Evolutionary conservation across 2,329 filamentous ascomycete species (phyloP), one percentile per base, ranked within the genome.

Genomic region (Fusarium veterinarium): DNA sequence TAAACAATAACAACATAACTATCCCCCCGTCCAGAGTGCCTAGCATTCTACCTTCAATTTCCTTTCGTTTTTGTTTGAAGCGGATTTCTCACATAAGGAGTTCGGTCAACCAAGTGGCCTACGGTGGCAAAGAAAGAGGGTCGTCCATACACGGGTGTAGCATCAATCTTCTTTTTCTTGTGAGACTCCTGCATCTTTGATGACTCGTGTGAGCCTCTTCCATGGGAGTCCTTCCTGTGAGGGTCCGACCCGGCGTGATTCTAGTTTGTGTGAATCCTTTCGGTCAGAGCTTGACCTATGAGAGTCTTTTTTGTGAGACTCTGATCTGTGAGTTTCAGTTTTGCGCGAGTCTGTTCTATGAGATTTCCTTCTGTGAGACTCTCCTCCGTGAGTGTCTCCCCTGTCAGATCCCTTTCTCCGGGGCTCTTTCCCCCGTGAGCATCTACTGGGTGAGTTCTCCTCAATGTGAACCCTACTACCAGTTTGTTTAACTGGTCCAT

Each of bases 401-500:
- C 1, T 2, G 2, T 35, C 6, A 0, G n/a, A 51, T 8, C 3
- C 30, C 6, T 7, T 33, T 35, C n/a, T 33, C 1, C 16, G 0
- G 12, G n/a, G 1, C 3, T 35, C 46, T 4, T 8, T 19, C 11
- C 25, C n/a, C 33, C 46, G 17, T 14, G 19, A 9, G 9, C 13
- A 13, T 28, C 19, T 20, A 9, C 6, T 20, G 2, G 8, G 6
- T 4, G n/a, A 28, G 19, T 17, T 20, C 10, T 38, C n/a, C 3
- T 20, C 49, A 13, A 38, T 38, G 0, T 16, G 23, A 28, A 38
- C 33, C 10, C 19, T 20, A 2, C 23, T 52, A 12, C 17, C 23
- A 28, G 13, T 52, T 9, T 28, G 33, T 0, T 5, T 28, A n/a
- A 1, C 13, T 7, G 3, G 2, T 8, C 9, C 49, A n/a, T n/a